Percentiles rank a stretch among this genome's conserved stretches.
phyloP scores from a whole-genome alignment of 257 asterid genomes.

The Salvia rosmarinus region DNA sequence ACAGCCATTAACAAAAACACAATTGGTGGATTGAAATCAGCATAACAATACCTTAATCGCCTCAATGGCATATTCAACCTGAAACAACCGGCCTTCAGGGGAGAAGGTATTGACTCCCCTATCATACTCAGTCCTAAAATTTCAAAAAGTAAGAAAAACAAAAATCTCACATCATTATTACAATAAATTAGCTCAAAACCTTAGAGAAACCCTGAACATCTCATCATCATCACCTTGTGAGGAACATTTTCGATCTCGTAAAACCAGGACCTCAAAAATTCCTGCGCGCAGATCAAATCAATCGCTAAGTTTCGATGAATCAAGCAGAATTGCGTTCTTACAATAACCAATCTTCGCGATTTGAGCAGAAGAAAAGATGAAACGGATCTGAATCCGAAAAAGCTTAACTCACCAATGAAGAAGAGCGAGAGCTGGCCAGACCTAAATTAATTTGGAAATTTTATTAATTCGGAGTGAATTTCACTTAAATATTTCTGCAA shows the following conservation, averaged over 20 bases:
- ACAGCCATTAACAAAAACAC: not conserved
- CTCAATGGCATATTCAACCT: constrained; percentile 92
- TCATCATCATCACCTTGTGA: constrained; percentile 55
- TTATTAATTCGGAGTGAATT: not conserved
- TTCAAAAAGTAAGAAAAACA: not conserved
- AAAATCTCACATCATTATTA: not conserved
- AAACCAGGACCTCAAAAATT: constrained; percentile 21
- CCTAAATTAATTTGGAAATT: not conserved
- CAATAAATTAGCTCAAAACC: not conserved
- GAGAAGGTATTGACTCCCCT: constrained; percentile 97
- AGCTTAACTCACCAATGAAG: constrained; percentile 38
- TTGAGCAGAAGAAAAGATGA: constrained; percentile 5
- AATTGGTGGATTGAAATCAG: constrained; percentile 4
- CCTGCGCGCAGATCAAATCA: constrained; percentile 39
- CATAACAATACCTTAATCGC: constrained; percentile 68
- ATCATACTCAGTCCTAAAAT: constrained; percentile 81
- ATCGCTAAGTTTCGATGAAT: constrained; percentile 20
- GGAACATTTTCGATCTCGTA: constrained; percentile 59
- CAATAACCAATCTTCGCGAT: not conserved
- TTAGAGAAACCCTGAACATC: constrained; percentile 30
- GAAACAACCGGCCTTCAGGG: constrained; percentile 93
- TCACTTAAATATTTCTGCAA: constrained; percentile 29
- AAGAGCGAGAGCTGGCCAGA: constrained; percentile 15
- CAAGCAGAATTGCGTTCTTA: constrained; percentile 1
- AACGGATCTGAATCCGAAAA: constrained; percentile 38